Conservation (phyloP, 1,284 basidiomycete species). For the Cutaneotrichosporon arboriforme region DNA sequence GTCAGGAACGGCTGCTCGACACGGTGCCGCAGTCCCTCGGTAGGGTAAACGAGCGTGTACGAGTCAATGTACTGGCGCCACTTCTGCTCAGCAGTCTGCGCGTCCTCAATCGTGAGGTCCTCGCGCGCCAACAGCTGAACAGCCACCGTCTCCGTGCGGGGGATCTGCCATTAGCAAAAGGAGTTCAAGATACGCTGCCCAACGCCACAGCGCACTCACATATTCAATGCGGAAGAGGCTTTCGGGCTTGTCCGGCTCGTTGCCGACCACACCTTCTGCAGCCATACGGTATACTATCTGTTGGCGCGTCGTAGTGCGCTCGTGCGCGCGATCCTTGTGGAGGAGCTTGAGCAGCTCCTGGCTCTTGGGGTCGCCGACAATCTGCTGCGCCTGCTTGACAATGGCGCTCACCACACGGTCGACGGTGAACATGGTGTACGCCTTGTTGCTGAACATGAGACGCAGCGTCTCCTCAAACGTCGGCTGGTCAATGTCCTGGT, state of each 20-base stretch:
- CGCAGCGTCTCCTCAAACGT: conserved; percentile 92
- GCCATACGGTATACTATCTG: conserved; percentile 76
- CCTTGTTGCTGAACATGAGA: conserved; percentile 94
- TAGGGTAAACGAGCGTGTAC: conserved; percentile 60
- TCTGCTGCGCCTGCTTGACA: conserved; percentile 77
- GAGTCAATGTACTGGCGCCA: conserved; percentile 89
- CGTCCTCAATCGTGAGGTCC: conserved; percentile 79
- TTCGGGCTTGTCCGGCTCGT: conserved; percentile 92
- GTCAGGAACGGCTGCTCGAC: conserved; percentile 67
- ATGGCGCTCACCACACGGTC: conserved; percentile 84
- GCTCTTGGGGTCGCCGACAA: conserved; percentile 72
- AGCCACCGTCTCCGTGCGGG: conserved; percentile 64
- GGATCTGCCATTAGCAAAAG: conserved; percentile 53
- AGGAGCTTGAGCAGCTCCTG: conserved; percentile 77
- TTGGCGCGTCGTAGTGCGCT: conserved; percentile 66
- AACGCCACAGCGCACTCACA: conserved; percentile 58
- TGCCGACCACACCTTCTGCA: conserved; percentile 74
- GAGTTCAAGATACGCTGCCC: neutral
- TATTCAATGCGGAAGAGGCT: conserved; percentile 89
- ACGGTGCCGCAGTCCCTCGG: conserved; percentile 52
- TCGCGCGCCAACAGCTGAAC: conserved; percentile 85
- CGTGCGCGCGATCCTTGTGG: conserved; percentile 62
- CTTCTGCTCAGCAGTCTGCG: conserved; percentile 69
- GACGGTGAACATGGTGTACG: conserved; percentile 87
- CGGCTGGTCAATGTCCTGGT: conserved; percentile 80